Evolutionary conservation across 257 asterid genomes (phyloP), one percentile per base, ranked within the genome.

Genomic region (Penstemon newberryi): DNA sequence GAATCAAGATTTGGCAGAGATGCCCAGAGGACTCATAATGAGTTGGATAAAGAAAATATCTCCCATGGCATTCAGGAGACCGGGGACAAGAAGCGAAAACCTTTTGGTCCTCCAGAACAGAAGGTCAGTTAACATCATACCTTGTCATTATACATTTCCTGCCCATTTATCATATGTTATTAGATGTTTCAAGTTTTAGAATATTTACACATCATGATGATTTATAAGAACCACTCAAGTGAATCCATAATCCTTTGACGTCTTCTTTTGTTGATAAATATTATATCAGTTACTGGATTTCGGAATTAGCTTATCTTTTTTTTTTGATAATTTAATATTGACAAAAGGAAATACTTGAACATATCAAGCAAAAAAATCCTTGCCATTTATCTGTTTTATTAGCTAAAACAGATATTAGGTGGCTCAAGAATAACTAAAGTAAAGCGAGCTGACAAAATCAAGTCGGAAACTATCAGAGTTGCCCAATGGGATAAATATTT

Each of bases 41-140:
- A 77, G 70, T 75, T 74, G 62, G 72, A 72, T 81, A 70, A 81
- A 70, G 82, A 70, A 49, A 76, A 78, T 54, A 68, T 60, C 57
- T 82, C 89, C 61, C 77, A 71, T 5, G 90, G 73, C 76, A 70
- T 56, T 69, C 81, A 70, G 71, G 96, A 89, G 61, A 59, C 51
- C 73, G 74, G 91, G 88, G 91, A 86, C 73, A 85, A 77, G 80
- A 82, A 81, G 74, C 78, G 66, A 36, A 89, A 69, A 69, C 78
- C 75, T 66, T 71, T 82, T 71, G 92, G 93, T 73, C 95, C 95
- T 66, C 96, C 95, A 4, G 96, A 94, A 74, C 91, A 86, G 69
- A 94, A 94, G 96, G 99, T 90, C 71, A 67, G 75, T 67, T 59
- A 58, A 59, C 70, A 40, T 55, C 47, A 36, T 42, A 59, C 50